phyloP scores from a whole-genome alignment of 352 stramenopile genomes.

The Globisporangium sylvaticum region DNA sequence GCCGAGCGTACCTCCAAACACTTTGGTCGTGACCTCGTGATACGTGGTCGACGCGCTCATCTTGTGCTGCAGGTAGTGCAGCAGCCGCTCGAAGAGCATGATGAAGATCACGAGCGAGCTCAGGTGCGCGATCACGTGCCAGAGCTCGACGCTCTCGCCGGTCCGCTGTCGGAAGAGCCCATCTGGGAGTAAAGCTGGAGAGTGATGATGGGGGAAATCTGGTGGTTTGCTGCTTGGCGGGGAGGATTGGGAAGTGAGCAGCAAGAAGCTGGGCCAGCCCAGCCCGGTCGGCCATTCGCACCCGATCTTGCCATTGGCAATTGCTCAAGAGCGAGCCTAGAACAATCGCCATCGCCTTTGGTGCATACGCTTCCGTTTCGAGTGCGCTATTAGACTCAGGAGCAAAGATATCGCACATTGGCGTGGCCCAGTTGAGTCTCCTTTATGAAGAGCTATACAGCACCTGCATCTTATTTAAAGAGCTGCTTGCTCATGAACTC shows the following conservation, averaged over 20 bases:
- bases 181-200: background rate
- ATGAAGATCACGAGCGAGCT: conserved; percentile 42
- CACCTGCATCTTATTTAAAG: too few relatives aligned
- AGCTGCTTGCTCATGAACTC: too few relatives aligned
- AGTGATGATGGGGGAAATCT: background rate
- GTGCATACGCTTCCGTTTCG: background rate
- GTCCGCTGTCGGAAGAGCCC: conserved; percentile 12
- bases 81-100: conserved; percentile 33
- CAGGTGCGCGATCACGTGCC: conserved; percentile 40
- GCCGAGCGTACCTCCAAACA: conserved; percentile 21
- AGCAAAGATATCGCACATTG: too few relatives aligned
- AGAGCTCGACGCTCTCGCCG: conserved; percentile 48
- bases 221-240: background rate
- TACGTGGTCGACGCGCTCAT: conserved; percentile 50
- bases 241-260: background rate
- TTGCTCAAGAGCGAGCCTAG: too few relatives aligned
- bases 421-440: background rate
- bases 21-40: conserved; percentile 59
- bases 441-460: too few relatives aligned
- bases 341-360: background rate
- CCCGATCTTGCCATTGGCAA: background rate
- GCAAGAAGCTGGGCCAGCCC: background rate
- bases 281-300: too few relatives aligned
- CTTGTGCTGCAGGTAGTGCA: conserved; percentile 46
- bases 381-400: background rate